Conservation (phyloP, 768 basidiomycete genomes). For the Agaricus subrufescens region DNA sequence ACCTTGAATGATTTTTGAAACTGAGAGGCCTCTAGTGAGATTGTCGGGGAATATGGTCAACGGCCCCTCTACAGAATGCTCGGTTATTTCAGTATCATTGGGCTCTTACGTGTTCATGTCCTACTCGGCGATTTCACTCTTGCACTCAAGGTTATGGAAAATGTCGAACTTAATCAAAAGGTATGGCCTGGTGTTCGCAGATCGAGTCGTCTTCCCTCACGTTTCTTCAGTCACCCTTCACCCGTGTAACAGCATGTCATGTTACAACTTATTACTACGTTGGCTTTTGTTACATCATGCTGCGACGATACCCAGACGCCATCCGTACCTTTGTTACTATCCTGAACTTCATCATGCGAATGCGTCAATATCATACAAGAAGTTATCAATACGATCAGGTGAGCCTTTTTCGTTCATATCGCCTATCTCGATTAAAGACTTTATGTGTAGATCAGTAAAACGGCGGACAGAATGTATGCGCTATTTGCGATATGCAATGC, state of each 20-base stretch:
- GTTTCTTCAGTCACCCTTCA: constrained; percentile 67
- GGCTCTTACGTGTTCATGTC: constrained; percentile 91
- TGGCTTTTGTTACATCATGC: constrained; percentile 95
- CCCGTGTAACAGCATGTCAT: constrained; percentile 94
- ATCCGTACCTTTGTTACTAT: constrained; percentile 90
- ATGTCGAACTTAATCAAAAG: constrained; percentile 89
- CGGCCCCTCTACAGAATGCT: constrained; percentile 90
- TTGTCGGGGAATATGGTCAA: constrained; percentile 88
- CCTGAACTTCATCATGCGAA: constrained; percentile 92
- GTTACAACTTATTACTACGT: constrained; percentile 94
- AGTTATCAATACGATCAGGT: constrained; percentile 97
- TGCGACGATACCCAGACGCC: constrained; percentile 92
- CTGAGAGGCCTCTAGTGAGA: constrained; percentile 43
- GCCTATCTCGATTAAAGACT: background rate
- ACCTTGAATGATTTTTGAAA: background rate
- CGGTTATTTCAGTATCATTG: constrained; percentile 96
- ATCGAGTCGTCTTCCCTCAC: constrained; percentile 9
- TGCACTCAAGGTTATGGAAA: constrained; percentile 92
- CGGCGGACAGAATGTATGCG: constrained; percentile 96
- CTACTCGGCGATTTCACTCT: constrained; percentile 95
- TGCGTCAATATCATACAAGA: constrained; percentile 95
- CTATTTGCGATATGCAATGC: constrained; percentile 92
- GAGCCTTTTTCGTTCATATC: constrained; percentile 9
- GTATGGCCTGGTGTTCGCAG: constrained; percentile 26
- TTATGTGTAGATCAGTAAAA: constrained; percentile 80